phyloP scores from a whole-genome alignment of 1,284 basidiomycete species.

The Hypsizygus ulmarius region DNA sequence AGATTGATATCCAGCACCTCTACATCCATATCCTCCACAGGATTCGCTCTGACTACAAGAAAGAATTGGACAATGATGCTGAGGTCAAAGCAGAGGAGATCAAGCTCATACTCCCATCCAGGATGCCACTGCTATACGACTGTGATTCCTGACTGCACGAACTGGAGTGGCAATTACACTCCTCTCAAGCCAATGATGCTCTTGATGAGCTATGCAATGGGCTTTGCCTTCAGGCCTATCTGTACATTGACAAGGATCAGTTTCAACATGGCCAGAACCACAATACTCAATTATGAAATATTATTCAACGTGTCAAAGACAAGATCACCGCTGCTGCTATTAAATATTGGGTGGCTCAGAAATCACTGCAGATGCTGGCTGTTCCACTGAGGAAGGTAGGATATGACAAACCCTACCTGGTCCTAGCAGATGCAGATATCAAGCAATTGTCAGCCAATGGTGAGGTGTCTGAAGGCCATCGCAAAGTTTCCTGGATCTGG shows the following conservation, averaged over 20 bases:
- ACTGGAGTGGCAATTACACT: slow-evolving; percentile 15
- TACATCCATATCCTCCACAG: slow-evolving; percentile 13
- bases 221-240: slow-evolving; percentile 12
- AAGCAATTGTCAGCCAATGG: slow-evolving; percentile 4
- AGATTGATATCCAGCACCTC: slow-evolving; percentile 14
- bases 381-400: slow-evolving; percentile 4
- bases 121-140: background rate
- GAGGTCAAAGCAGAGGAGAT: slow-evolving; percentile 5
- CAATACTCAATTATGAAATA: slow-evolving; percentile 12
- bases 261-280: slow-evolving; percentile 15
- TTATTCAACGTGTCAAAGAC: slow-evolving; percentile 8
- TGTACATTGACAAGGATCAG: slow-evolving; percentile 17
- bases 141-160: slow-evolving; percentile 11
- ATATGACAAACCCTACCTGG: slow-evolving; percentile 2
- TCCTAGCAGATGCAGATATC: slow-evolving; percentile 6
- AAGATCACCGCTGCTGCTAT: slow-evolving; percentile 11
- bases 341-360: slow-evolving; percentile 11
- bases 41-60: background rate
- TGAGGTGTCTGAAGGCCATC: slow-evolving; percentile 2
- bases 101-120: slow-evolving; percentile 15
- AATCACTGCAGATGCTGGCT: slow-evolving; percentile 5
- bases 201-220: slow-evolving; percentile 13
- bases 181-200: slow-evolving; percentile 17
- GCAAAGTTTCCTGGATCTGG: slow-evolving; percentile 14
- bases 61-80: background rate